phyloP scores from a whole-genome alignment of 352 stramenopile genomes.

The Globisporangium iwayamae region DNA sequence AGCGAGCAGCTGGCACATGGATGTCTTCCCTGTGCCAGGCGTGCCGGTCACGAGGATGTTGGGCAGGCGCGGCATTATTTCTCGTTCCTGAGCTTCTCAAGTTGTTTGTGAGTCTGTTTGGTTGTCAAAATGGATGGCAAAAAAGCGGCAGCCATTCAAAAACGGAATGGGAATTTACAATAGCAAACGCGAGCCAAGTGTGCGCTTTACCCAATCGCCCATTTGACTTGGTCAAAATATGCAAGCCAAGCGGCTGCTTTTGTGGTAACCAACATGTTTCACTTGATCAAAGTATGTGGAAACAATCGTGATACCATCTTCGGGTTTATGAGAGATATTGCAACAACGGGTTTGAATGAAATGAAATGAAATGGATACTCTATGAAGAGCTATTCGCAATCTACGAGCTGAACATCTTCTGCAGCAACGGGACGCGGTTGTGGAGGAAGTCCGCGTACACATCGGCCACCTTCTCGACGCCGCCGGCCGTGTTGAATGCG shows the following conservation, averaged over 20 bases:
- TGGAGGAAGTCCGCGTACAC: constrained; percentile 15
- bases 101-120: not conserved
- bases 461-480: constrained; percentile 1
- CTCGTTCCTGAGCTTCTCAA: constrained; percentile 1
- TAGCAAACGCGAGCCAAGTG: not conserved
- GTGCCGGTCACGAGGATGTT: constrained; percentile 98
- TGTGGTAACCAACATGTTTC: not conserved
- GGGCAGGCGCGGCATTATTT: constrained; percentile 59
- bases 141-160: constrained; percentile 9
- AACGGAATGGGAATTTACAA: not conserved
- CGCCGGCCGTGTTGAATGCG: constrained; percentile 9
- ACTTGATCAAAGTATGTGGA: not conserved
- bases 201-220: not conserved
- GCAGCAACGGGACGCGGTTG: constrained; percentile 11
- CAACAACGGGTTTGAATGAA: not conserved
- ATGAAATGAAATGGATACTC: not conserved
- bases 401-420: constrained; percentile 11
- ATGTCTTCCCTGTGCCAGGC: constrained; percentile 94
- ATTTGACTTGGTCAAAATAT: not conserved
- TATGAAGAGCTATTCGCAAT: not conserved
- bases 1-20: constrained; percentile 90
- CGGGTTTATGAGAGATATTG: not conserved
- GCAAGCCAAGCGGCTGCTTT: not conserved
- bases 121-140: constrained; percentile 1
- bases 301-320: not conserved